A percentile compares a stretch with the other conserved stretches of the same genome.
Conservation (phyloP, 352 stramenopile species). For the Phytophthora cactorum region DNA sequence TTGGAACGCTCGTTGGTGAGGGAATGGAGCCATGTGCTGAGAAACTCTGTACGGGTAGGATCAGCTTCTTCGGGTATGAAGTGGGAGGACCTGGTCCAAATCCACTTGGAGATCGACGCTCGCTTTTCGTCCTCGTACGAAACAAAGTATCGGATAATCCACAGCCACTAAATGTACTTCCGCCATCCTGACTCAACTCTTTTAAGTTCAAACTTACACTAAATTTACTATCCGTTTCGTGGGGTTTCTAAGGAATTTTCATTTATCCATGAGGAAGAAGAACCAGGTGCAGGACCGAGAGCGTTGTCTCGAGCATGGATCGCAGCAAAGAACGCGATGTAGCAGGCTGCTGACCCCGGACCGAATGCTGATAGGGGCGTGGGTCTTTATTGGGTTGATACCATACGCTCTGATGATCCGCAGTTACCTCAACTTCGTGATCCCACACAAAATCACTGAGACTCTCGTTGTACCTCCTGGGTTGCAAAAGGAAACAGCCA, state of each 20-base stretch:
- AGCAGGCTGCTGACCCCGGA: constrained; percentile 1
- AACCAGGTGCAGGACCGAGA: background rate
- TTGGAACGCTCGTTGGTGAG: background rate
- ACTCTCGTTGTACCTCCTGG: constrained; percentile 12
- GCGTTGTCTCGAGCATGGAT: constrained; percentile 1
- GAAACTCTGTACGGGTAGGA: background rate
- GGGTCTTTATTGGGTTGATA: constrained; percentile 16
- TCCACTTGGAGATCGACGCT: background rate
- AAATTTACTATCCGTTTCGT: constrained; percentile 13
- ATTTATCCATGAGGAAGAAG: constrained; percentile 1
- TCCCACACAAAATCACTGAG: constrained; percentile 26
- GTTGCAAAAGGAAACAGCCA: constrained; percentile 11
- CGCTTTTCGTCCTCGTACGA: background rate
- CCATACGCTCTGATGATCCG: constrained; percentile 26
- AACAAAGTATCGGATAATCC: constrained; percentile 3
- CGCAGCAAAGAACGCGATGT: background rate
- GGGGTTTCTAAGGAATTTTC: background rate
- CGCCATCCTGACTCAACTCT: background rate
- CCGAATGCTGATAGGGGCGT: constrained; percentile 12
- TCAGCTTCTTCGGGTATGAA: background rate
- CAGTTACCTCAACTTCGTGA: constrained; percentile 30
- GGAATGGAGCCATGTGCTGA: constrained; percentile 1
- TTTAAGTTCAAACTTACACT: background rate
- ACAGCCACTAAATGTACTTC: constrained; percentile 1
- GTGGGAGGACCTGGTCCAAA: background rate